Percentiles rank a stretch among this genome's conserved stretches.
phyloP scores from a whole-genome alignment of 352 stramenopile species.

The Elongisporangium undulatum region DNA sequence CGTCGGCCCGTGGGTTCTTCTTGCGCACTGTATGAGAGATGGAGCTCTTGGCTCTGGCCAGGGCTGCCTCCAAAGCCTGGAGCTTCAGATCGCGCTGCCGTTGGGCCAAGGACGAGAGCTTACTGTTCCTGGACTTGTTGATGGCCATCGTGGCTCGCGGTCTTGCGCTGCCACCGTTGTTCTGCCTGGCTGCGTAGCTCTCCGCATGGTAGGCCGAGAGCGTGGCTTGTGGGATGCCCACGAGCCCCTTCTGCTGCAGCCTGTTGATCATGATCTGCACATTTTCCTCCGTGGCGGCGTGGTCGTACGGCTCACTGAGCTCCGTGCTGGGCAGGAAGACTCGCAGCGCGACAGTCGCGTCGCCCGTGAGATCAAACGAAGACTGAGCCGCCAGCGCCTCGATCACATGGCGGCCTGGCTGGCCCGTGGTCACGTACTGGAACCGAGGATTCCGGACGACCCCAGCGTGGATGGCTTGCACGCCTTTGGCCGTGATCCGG shows the following conservation, averaged over 20 bases:
- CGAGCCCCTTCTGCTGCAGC: not conserved
- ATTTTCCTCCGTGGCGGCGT: constrained; percentile 7
- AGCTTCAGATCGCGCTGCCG: not conserved
- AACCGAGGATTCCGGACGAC: constrained; percentile 25
- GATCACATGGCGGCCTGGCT: constrained; percentile 10
- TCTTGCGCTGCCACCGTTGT: not conserved
- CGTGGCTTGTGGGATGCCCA: not conserved
- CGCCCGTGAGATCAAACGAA: constrained; percentile 13
- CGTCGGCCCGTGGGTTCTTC: not conserved
- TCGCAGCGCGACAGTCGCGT: constrained; percentile 7
- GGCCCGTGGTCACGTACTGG: constrained; percentile 17
- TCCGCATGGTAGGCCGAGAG: not conserved
- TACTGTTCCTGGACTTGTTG: not conserved
- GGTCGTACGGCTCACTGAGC: not conserved
- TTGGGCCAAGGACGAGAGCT: not conserved
- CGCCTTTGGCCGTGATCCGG: constrained; percentile 23
- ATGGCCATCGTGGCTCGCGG: not conserved
- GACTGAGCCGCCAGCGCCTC: constrained; percentile 10
- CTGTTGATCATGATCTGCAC: constrained; percentile 9
- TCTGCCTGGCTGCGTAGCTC: not conserved
- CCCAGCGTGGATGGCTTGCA: constrained; percentile 21
- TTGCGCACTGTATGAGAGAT: not conserved
- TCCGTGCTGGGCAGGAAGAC: constrained; percentile 9
- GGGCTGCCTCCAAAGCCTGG: not conserved
- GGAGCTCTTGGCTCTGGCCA: not conserved